Evolutionary conservation across 768 basidiomycete genomes (phyloP).

Genomic region (Cubamyces lactineus): DNA sequence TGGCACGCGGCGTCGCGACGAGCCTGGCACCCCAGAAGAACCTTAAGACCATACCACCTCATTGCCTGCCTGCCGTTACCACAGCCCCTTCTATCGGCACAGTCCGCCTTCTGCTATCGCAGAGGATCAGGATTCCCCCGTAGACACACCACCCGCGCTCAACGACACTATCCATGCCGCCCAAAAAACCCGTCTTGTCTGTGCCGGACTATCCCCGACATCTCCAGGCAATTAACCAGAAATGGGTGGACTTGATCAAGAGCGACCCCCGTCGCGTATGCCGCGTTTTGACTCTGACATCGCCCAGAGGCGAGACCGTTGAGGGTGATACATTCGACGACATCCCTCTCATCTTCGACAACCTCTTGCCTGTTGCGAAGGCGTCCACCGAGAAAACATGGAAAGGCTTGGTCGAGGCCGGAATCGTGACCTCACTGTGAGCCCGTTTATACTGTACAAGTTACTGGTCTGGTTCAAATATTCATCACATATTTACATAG

Average conservation of each 20-base stretch:
- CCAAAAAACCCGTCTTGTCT: neutral
- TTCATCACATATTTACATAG: neutral
- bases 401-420: slow-evolving; percentile 6
- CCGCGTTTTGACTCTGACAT: slow-evolving; percentile 1
- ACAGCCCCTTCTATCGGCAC: too few species aligned
- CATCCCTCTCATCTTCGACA: neutral
- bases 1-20: too few species aligned
- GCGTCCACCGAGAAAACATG: slow-evolving; percentile 1
- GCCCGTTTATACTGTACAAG: neutral
- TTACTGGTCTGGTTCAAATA: too few species aligned
- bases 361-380: neutral
- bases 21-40: too few species aligned
- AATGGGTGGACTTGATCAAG: slow-evolving; percentile 8
- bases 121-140: too few species aligned
- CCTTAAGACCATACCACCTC: too few species aligned
- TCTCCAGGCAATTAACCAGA: neutral
- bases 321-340: slow-evolving; percentile 11
- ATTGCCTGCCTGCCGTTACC: too few species aligned
- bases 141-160: neutral
- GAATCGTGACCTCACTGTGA: slow-evolving; percentile 3
- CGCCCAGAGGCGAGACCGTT: neutral
- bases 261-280: slow-evolving; percentile 9
- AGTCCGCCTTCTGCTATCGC: too few species aligned
- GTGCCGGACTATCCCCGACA: neutral
- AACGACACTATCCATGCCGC: neutral